Evolutionary conservation across 306 rosid genomes (phyloP).

Genomic region (Heteromeles arbutifolia): DNA sequence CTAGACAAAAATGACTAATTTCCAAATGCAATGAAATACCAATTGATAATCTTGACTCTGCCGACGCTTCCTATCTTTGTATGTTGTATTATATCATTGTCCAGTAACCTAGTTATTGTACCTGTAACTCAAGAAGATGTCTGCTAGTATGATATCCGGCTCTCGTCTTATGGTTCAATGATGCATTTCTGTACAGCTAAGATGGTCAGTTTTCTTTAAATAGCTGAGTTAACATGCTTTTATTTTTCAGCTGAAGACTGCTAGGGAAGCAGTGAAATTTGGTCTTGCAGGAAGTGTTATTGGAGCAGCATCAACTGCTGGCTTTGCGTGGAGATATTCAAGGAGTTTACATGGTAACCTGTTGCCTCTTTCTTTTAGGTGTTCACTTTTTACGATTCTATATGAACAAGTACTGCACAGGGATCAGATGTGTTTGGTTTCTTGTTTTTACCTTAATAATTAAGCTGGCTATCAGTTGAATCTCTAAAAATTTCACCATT

Average conservation of each 20-base stretch:
- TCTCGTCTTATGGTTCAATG: not conserved
- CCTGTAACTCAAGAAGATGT: not conserved
- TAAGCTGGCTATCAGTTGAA: not conserved
- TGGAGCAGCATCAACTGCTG: constrained; percentile 75
- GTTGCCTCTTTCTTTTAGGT: not conserved
- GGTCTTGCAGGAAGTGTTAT: constrained; percentile 60
- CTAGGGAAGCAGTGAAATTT: constrained; percentile 59
- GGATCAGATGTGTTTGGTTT: not conserved
- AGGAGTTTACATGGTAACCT: constrained; percentile 69
- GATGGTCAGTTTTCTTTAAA: not conserved
- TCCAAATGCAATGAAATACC: not conserved
- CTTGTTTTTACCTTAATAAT: not conserved
- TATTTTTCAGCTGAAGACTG: constrained; percentile 56
- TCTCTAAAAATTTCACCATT: not conserved
- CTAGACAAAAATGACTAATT: not conserved
- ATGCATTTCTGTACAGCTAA: constrained; percentile 6
- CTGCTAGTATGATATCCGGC: not conserved
- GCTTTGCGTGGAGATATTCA: constrained; percentile 71
- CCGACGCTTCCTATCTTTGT: not conserved
- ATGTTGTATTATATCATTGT: not conserved
- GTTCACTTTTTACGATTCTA: not conserved
- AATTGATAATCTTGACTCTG: not conserved
- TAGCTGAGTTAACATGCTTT: constrained; percentile 3
- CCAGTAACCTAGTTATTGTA: not conserved
- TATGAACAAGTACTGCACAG: not conserved